Evolutionary conservation across 495 filamentous ascomycete genomes (phyloP).

Genomic region (Podospora pseudocomata): DNA sequence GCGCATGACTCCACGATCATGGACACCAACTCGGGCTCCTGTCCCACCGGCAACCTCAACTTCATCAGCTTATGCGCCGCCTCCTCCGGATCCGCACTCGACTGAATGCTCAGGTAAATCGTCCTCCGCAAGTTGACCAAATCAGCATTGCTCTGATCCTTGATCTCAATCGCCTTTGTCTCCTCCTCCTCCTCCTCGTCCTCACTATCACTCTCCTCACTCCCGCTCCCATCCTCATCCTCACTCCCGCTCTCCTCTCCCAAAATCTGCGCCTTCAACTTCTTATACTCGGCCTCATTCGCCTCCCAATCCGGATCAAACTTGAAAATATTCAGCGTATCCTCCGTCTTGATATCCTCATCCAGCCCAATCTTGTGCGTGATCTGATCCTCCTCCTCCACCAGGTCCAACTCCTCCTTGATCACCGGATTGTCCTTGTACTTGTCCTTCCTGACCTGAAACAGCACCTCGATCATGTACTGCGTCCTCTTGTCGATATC

Average conservation of each 20-base stretch:
- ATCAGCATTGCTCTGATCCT: constrained; percentile 94
- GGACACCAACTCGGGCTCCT: constrained; percentile 84
- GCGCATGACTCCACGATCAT: constrained; percentile 97
- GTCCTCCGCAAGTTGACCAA: constrained; percentile 88
- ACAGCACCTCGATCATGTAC: constrained; percentile 98
- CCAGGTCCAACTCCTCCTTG: constrained; percentile 87
- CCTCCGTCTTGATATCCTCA: constrained; percentile 77
- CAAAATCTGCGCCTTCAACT: constrained; percentile 86
- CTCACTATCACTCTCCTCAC: constrained; percentile 61
- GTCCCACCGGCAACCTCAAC: constrained; percentile 78
- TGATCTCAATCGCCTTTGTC: constrained; percentile 77
- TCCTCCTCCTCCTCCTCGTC: constrained; percentile 73
- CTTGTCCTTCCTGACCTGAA: constrained; percentile 92
- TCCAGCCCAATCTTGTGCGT: constrained; percentile 78
- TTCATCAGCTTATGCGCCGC: constrained; percentile 93
- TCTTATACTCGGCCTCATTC: constrained; percentile 85
- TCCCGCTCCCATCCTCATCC: constrained; percentile 67
- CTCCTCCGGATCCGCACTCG: constrained; percentile 90
- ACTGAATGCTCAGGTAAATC: constrained; percentile 98
- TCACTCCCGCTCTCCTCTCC: constrained; percentile 82
- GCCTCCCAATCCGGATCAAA: constrained; percentile 85
- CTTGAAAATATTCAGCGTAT: constrained; percentile 92
- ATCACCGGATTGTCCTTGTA: constrained; percentile 93
- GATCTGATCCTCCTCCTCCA: constrained; percentile 97
- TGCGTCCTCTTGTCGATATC: constrained; percentile 95